Evolutionary conservation across 228 moss, liverwort and hornwort genomes (phyloP), one percentile per base, ranked within the genome.

Genomic region (Sphagnum fallax): DNA sequence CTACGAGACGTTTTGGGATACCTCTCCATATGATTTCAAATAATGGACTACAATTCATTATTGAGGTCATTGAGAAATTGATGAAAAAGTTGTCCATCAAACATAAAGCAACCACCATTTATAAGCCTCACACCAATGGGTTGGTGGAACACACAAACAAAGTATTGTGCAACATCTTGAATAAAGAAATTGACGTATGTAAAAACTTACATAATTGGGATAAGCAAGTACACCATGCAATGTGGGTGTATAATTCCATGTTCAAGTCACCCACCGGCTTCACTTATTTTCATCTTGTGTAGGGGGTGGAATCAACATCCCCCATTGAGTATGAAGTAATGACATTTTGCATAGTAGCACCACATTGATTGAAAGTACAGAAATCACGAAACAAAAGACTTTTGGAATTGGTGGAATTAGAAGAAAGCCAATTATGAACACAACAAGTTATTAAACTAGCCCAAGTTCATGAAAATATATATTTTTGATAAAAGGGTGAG

Each of bases 121-220:
- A 65, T 49, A 65, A 65, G 48, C 64, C 47, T 5, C 51, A 49
- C 18, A 65, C 48, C 47, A 65, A 65, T 48, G 64, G 48, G 9
- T 65, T 65, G 64, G 64, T 49, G 49, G 64, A 65, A 49, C 6
- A 13, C 9, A 65, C 64, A 32, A 48, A 65, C 48, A 65, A 65
- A 13, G 2, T 49, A 6, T 65, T 65, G 18, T 65, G 47, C 49
- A 47, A 47, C 48, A 65, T 49, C 10, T 47, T 5, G 6, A 49
- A 1, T 6, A 32, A 65, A 0, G 0, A 65, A 49, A 5, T 32
- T 32, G 32, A 32, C 1, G 32, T 32, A 32, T 1, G 4, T 0
- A 3, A 8, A 0, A 62, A 62, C 4, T n/a, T 62, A 6, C 32
- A 16, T 16, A n/a, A 11, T 62, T 62, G 62, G 14, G 62, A 62